A percentile compares a stretch with the other conserved stretches of the same genome.
Conservation (phyloP, 805 yeast species). For the Nakazawaea anatomiae region DNA sequence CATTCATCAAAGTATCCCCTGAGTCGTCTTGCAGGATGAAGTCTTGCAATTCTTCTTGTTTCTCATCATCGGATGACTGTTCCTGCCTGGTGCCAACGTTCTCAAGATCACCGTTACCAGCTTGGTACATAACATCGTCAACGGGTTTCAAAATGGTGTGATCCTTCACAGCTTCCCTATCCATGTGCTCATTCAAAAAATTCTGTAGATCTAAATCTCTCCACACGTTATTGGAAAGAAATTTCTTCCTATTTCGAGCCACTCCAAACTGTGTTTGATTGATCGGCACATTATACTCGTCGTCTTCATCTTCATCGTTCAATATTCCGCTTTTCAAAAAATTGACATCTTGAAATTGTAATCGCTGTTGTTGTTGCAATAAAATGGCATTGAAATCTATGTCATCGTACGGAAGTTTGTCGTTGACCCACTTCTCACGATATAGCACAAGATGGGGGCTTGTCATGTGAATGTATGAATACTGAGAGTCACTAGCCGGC, state of each 20-base stretch:
- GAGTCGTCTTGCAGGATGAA: slow-evolving; percentile 3
- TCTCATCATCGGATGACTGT: background rate
- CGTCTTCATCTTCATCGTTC: slow-evolving; percentile 8
- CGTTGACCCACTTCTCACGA: slow-evolving; percentile 25
- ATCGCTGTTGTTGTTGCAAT: slow-evolving; percentile 8
- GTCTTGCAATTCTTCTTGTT: background rate
- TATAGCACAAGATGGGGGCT: slow-evolving; percentile 23
- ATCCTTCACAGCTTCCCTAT: background rate
- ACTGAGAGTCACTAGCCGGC: slow-evolving; percentile 20
- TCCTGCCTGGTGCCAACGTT: background rate
- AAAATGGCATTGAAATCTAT: slow-evolving; percentile 16
- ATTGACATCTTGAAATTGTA: slow-evolving; percentile 6
- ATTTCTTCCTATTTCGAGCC: slow-evolving; percentile 1
- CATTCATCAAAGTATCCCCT: slow-evolving; percentile 6
- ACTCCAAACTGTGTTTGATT: slow-evolving; percentile 6
- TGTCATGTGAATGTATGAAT: slow-evolving; percentile 23
- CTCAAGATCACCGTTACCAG: background rate
- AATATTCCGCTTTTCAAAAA: slow-evolving; percentile 8
- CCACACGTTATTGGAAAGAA: slow-evolving; percentile 6
- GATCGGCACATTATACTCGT: slow-evolving; percentile 3
- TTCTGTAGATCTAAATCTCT: slow-evolving; percentile 6
- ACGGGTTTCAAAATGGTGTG: slow-evolving; percentile 7
- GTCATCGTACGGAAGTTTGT: slow-evolving; percentile 25
- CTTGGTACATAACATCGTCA: background rate
- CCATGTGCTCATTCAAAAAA: slow-evolving; percentile 1